Evolutionary conservation across 202 grass and related monocot genomes (phyloP).

Genomic region (Digitaria exilis): DNA sequence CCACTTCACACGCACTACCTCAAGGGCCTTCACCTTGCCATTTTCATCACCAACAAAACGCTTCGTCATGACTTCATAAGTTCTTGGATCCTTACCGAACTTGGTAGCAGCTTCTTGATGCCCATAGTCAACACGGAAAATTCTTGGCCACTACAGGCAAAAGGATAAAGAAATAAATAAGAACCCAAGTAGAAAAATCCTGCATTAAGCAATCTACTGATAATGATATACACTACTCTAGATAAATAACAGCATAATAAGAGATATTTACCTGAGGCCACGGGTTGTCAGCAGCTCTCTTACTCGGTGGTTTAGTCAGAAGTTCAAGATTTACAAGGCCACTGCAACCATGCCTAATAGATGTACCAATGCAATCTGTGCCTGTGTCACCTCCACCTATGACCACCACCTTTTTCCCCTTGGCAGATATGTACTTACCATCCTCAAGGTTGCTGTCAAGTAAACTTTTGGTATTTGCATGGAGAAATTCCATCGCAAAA

Average conservation of each 20-base stretch:
- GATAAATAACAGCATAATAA: background rate
- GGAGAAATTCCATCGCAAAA: slow-evolving; percentile 99
- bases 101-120: slow-evolving; percentile 88
- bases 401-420: slow-evolving; percentile 96
- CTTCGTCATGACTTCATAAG: slow-evolving; percentile 83
- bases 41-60: slow-evolving; percentile 85
- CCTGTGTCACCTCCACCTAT: slow-evolving; percentile 98
- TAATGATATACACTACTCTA: background rate
- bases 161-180: slow-evolving; percentile 39
- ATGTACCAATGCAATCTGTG: slow-evolving; percentile 97
- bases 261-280: slow-evolving; percentile 83
- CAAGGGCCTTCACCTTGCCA: slow-evolving; percentile 82
- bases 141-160: slow-evolving; percentile 76
- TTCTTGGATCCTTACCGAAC: slow-evolving; percentile 93
- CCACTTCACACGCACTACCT: slow-evolving; percentile 73
- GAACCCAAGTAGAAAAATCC: slow-evolving; percentile 6
- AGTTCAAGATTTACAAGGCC: slow-evolving; percentile 85
- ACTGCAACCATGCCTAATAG: slow-evolving; percentile 92
- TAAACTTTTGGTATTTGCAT: slow-evolving; percentile 95
- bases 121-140: slow-evolving; percentile 95
- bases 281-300: slow-evolving; percentile 77
- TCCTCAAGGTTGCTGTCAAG: slow-evolving; percentile 96
- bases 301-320: slow-evolving; percentile 73
- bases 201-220: background rate
- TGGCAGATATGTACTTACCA: slow-evolving; percentile 89